Percentiles rank a stretch among this genome's conserved stretches.
phyloP scores from a whole-genome alignment of 2,329 filamentous ascomycete genomes.

The Immersiporthe knoxdaviesiana region DNA sequence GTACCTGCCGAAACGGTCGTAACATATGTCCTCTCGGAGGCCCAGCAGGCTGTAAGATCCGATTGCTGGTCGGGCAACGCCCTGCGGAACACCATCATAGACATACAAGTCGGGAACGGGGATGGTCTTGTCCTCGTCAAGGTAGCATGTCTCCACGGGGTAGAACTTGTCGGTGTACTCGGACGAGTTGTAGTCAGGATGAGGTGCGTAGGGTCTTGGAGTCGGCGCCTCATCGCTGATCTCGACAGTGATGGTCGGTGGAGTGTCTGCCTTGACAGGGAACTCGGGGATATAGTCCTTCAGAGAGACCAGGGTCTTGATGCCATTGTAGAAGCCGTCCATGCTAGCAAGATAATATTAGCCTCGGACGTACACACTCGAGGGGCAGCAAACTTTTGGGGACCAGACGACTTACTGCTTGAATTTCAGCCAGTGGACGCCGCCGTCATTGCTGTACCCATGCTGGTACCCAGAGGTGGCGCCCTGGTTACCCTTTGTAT shows the following conservation, averaged over 20 bases:
- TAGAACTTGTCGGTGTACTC: constrained; percentile 58
- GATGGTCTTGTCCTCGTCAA: constrained; percentile 62
- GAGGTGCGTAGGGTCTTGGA: constrained; percentile 66
- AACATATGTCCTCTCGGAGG: constrained; percentile 78
- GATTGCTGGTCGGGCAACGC: constrained; percentile 76
- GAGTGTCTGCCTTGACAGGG: constrained; percentile 47
- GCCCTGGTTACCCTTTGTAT: constrained; percentile 29
- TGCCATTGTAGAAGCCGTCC: constrained; percentile 77
- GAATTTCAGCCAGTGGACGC: constrained; percentile 45
- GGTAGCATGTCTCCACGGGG: constrained; percentile 62
- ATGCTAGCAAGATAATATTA: constrained; percentile 57
- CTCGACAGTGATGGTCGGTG: constrained; percentile 40
- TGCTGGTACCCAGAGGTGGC: constrained; percentile 32
- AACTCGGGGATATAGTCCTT: constrained; percentile 74
- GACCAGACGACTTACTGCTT: constrained; percentile 44
- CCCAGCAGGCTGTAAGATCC: constrained; percentile 78
- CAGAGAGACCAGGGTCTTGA: constrained; percentile 69
- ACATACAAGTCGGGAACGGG: constrained; percentile 66
- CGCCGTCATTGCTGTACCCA: constrained; percentile 32
- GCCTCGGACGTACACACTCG: neutral
- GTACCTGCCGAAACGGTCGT: constrained; percentile 82
- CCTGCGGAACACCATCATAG: constrained; percentile 71
- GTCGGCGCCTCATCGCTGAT: constrained; percentile 45
- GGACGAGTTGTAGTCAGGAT: constrained; percentile 63
- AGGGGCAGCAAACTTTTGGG: neutral